Evolutionary conservation across 2,329 filamentous ascomycete species (phyloP).

Genomic region (Colletotrichum acutatum): DNA sequence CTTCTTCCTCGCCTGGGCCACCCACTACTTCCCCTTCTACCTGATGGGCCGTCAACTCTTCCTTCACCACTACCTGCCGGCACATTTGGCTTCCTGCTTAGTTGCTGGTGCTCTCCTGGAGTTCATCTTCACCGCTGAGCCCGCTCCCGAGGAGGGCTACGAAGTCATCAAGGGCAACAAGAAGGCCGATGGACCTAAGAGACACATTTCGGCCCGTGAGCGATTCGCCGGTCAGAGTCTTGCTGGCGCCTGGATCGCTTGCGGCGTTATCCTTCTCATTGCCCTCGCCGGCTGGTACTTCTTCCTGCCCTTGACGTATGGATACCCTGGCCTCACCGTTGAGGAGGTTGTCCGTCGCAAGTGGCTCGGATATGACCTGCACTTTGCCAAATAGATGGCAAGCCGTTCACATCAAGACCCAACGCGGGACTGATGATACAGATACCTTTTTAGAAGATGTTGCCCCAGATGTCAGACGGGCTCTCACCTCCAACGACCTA

Average conservation of each 20-base stretch:
- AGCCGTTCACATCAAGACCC: neutral
- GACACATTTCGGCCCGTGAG: slow-evolving; percentile 82
- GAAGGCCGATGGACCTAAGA: slow-evolving; percentile 55
- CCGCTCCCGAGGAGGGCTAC: slow-evolving; percentile 67
- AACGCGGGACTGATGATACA: neutral
- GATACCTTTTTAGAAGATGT: slow-evolving; percentile 2
- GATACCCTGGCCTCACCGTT: slow-evolving; percentile 86
- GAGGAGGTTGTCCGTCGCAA: slow-evolving; percentile 84
- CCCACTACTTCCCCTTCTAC: slow-evolving; percentile 97
- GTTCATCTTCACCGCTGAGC: slow-evolving; percentile 94
- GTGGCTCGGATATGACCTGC: slow-evolving; percentile 96
- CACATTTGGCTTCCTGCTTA: slow-evolving; percentile 89
- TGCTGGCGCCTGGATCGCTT: slow-evolving; percentile 81
- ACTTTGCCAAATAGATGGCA: slow-evolving; percentile 91
- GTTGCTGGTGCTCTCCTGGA: slow-evolving; percentile 93
- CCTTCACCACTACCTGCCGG: slow-evolving; percentile 96
- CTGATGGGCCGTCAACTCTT: slow-evolving; percentile 98
- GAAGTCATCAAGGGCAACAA: slow-evolving; percentile 59
- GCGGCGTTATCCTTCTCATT: slow-evolving; percentile 73
- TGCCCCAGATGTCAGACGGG: slow-evolving; percentile 9
- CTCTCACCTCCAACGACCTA: neutral
- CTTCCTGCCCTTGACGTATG: slow-evolving; percentile 96
- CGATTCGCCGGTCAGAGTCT: slow-evolving; percentile 84
- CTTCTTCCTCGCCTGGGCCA: slow-evolving; percentile 98
- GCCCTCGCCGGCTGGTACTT: slow-evolving; percentile 86